A percentile compares a stretch with the other conserved stretches of the same genome.
Conservation (phyloP, 441 rosid genomes). For the Gossypium davidsonii region DNA sequence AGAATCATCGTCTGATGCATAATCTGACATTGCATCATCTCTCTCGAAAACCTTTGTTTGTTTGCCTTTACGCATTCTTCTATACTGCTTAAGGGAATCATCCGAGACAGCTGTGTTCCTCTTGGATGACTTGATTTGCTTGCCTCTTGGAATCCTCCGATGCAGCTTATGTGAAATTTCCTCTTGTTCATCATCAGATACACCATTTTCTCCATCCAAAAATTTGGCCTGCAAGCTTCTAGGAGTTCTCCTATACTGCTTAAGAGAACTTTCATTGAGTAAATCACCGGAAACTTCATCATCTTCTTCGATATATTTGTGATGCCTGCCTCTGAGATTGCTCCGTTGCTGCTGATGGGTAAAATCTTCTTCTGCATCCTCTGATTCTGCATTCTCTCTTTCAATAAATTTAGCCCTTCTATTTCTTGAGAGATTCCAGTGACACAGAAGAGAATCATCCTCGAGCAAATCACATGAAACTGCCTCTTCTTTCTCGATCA, state of each 20-base stretch:
- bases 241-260: conserved; percentile 29
- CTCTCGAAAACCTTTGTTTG: conserved; percentile 10
- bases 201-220: conserved; percentile 24
- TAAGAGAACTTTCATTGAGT: conserved; percentile 32
- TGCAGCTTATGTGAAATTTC: conserved; percentile 21
- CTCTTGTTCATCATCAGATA: conserved; percentile 33
- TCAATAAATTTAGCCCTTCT: conserved; percentile 29
- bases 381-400: conserved; percentile 28
- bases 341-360: conserved; percentile 24
- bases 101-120: conserved; percentile 46
- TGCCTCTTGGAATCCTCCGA: conserved; percentile 26
- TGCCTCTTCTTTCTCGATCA: conserved; percentile 34
- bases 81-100: conserved; percentile 28
- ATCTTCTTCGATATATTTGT: conserved; percentile 33
- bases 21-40: conserved; percentile 23
- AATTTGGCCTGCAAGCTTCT: conserved; percentile 29
- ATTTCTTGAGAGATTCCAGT: conserved; percentile 23
- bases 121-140: conserved; percentile 22
- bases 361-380: conserved; percentile 28
- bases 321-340: conserved; percentile 23
- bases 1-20: conserved; percentile 18
- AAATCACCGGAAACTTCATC: conserved; percentile 39
- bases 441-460: conserved; percentile 36
- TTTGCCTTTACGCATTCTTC: conserved; percentile 18
- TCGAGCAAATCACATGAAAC: conserved; percentile 42